Base-by-base conservation (phyloP, 2,329 filamentous ascomycete genomes). In the Ceratocystis huliohia region DNA sequence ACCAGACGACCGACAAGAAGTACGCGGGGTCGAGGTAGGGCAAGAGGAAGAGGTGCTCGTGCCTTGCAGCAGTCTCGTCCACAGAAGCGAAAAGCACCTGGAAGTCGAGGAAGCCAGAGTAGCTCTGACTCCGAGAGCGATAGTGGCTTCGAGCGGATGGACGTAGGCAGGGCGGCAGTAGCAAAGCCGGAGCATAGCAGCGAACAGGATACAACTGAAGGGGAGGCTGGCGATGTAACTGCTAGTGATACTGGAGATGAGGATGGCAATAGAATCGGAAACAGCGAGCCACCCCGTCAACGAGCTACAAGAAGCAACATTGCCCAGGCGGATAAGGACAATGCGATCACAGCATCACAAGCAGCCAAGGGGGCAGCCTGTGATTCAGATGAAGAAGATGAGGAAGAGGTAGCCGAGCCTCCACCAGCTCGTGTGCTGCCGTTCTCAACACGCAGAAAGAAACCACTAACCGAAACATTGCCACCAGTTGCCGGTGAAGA, bases 21-120 rank as follows among this genome's bases (percentile, higher is more conserved):
- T 13, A 13, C 22, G n/a, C 56, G 57, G 62, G 59, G 57, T 2
- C 56, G 65, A 10, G 65, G 65, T 4, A 45, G 65, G 17, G 66
- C 64, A 10, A 20, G 66, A 63, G 57, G 64, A 17, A 56, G 61
- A 28, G 66, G 45, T 8, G 10, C 48, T 22, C 15, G 41, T 17
- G 25, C 7, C 0, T n/a, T 37, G 71, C 74, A 15, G 71, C 73
- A 70, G 25, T 82, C 80, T 5, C 75, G 81, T 66, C 69, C 74
- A 6, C 71, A 74, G 1, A 85, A 85, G 72, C 76, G 83, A 46
- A 85, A 85, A 71, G 76, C 75, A 2, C 71, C 74, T 3, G 70
- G 74, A 10, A 75, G 71, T 20, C 73, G 73, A 20, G 33, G 10
- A 30, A 77, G 78, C n/a, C 76, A 75, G 10, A 76, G 74, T 1